phyloP scores from a whole-genome alignment of 1,139 yeast genomes.

The Diutina scorzettiae region DNA sequence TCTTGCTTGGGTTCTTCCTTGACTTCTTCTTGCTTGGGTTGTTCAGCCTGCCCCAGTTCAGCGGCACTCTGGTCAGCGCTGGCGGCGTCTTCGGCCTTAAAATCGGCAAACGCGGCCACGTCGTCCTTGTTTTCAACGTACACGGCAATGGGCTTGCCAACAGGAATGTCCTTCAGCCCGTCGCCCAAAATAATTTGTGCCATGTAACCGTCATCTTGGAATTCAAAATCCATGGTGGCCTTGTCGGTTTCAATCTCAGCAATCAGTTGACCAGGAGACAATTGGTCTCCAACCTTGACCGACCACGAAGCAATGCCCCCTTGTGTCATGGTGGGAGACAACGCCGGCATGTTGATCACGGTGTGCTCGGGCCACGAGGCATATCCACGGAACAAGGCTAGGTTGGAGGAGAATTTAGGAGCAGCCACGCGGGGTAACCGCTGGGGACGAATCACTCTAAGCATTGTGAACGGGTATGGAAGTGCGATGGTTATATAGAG shows the following conservation, averaged over 20 bases:
- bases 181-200: slow-evolving; percentile 83
- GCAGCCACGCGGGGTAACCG: not conserved
- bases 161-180: slow-evolving; percentile 84
- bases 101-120: slow-evolving; percentile 78
- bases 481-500: not conserved
- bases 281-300: slow-evolving; percentile 77
- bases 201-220: slow-evolving; percentile 94
- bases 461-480: not conserved
- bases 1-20: slow-evolving; percentile 14
- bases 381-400: slow-evolving; percentile 1
- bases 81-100: slow-evolving; percentile 78
- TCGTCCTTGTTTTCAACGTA: slow-evolving; percentile 81
- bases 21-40: slow-evolving; percentile 9
- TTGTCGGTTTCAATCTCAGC: slow-evolving; percentile 98
- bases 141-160: slow-evolving; percentile 93
- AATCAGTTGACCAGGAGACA: slow-evolving; percentile 83
- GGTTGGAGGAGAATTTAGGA: not conserved
- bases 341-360: slow-evolving; percentile 79
- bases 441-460: slow-evolving; percentile 5
- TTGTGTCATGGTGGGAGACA: slow-evolving; percentile 97
- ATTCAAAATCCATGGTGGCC: slow-evolving; percentile 98
- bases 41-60: slow-evolving; percentile 19
- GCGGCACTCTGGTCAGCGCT: slow-evolving; percentile 24
- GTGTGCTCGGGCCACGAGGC: slow-evolving; percentile 27
- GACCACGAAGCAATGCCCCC: slow-evolving; percentile 87